Evolutionary conservation across 1,139 yeast genomes (phyloP), one percentile per base, ranked within the genome.

Genomic region (Debaryomycetaceae sp.): DNA sequence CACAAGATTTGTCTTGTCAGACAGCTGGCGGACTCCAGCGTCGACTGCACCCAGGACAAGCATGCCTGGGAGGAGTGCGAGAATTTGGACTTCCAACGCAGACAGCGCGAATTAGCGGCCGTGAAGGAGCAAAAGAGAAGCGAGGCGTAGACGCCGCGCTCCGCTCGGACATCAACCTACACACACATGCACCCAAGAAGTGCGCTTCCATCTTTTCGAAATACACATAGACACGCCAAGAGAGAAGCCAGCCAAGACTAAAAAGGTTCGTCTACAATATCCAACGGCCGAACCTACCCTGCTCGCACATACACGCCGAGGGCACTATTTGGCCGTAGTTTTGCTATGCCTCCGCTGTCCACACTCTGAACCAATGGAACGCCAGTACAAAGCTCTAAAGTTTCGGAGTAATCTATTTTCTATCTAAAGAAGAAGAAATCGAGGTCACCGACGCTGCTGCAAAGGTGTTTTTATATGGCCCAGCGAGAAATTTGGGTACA

Each of bases 1-100:
- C 64, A 61, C 46, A 67, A 65, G 41, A 63, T 69, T 12, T 67
- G 74, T 52, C 64, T 67, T 34, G 59, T 61, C 29, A 65, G 74
- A 55, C 72, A 66, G 45, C 53, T 64, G 13, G 72, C 72, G 36
- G 65, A 65, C 48, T 54, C 65, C 4, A 55, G 66, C 7, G 67
- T 66, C 32, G 78, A 75, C 49, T 85, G 95, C 60, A 71, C 73
- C 40, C 83, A 80, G 44, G 88, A 82, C 60, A 77, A 88, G 56
- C 94, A 84, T 46, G 75, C 77, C 27, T 85, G 89, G 71, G 95
- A 84, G 60, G 84, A 83, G 51, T 84, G 95, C 58, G 84, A 84
- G 58, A 83, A 82, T 58, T 62, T 80, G 58, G 95, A 84, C 54
- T 84, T 81, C 65, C 74, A 78, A 53, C 77, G 93, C 65, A 76